Evolutionary conservation across 331 rosid species (phyloP), one percentile per base, ranked within the genome.

Genomic region (Dryas integrifolia): DNA sequence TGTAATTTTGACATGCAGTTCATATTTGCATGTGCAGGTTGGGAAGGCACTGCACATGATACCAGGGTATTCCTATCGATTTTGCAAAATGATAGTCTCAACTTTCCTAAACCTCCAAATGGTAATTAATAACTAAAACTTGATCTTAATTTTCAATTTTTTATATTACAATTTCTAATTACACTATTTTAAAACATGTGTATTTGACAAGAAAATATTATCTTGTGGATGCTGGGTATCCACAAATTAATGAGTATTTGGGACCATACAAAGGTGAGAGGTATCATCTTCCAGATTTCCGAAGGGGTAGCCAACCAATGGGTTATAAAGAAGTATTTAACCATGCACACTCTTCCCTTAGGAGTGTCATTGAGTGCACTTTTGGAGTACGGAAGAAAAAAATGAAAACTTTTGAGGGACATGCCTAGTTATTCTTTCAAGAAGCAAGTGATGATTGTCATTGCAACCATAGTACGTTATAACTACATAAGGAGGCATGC

Each of bases 1-100:
- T 59, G 44, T 35, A 35, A 59, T 38, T 39, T 63, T n/a, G 51
- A 63, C 41, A 63, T 40, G 69, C 26, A 63, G 8, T 65, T 63
- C 41, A n/a, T 63, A 39, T 40, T 39, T 63, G 11, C 68, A 63
- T 63, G 14, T 40, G 24, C 13, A 2, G 35, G 12, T 6, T 63
- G 48, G 5, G 13, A 63, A 63, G 24, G 9, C 13, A 13, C 26
- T 7, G 12, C 69, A 1, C 24, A 63, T 63, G 69, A 63, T 16
- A 63, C 7, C 0, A 63, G 11, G 4, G 18, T 40, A 9, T 64
- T 64, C 6, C 11, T n/a, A 18, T 64, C 53, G 0, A 35, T 7
- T 43, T 5, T 64, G n/a, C 13, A 26, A 4, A 8, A 63, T 38
- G 24, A 7, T 5, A 5, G 3, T 39, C 6, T 16, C 7, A 40